phyloP scores from a whole-genome alignment of 192 early-diverging fungal genomes.

The Fimicolochytrium jonesii region DNA sequence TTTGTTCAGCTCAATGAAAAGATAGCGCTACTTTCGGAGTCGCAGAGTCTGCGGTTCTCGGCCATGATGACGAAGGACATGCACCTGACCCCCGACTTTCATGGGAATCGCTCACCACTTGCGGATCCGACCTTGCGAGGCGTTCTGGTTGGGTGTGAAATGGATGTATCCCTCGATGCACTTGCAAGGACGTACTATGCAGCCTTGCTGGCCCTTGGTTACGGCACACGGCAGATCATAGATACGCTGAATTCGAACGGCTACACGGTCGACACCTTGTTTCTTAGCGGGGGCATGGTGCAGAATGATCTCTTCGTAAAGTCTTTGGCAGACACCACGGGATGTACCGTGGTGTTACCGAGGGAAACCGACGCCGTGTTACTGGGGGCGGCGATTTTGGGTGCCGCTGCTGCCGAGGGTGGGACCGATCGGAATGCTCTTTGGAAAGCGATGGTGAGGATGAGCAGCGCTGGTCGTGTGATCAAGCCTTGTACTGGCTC shows the following conservation, averaged over 20 bases:
- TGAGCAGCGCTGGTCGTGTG: constrained; percentile 43
- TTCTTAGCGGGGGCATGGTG: constrained; percentile 64
- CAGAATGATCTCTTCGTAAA: constrained; percentile 61
- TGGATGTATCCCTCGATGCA: constrained; percentile 32
- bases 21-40: constrained; percentile 27
- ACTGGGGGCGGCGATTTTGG: constrained; percentile 64
- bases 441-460: constrained; percentile 52
- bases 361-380: constrained; percentile 58
- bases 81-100: constrained; percentile 72
- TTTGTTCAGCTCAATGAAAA: constrained; percentile 44
- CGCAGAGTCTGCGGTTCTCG: constrained; percentile 6
- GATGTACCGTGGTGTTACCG: constrained; percentile 51
- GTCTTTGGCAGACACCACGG: constrained; percentile 53
- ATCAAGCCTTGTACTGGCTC: constrained; percentile 38
- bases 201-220: constrained; percentile 54
- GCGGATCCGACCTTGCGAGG: constrained; percentile 62
- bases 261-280: constrained; percentile 51
- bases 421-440: constrained; percentile 24
- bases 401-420: constrained; percentile 45
- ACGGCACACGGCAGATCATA: constrained; percentile 62
- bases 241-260: constrained; percentile 44
- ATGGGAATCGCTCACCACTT: constrained; percentile 72
- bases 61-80: constrained; percentile 30
- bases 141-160: constrained; percentile 43
- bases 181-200: constrained; percentile 58